Evolutionary conservation across 176 grass and related monocot species (phyloP).

Genomic region (Rhipidocladum racemiflorum): DNA sequence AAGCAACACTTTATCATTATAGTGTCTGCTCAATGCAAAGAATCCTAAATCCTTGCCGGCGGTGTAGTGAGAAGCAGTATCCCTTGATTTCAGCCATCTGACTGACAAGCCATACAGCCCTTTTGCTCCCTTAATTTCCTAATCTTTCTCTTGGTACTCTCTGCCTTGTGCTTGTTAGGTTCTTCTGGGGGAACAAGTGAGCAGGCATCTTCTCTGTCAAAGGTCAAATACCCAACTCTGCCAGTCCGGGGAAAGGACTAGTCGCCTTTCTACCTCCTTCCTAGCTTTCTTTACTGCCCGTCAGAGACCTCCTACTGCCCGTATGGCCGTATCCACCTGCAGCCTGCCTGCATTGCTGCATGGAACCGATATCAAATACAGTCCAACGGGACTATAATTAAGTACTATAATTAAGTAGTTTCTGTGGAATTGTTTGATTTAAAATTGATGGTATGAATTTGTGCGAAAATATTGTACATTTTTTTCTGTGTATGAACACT

Average conservation of each 20-base stretch:
- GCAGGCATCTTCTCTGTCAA: conserved; percentile 8
- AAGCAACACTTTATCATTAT: too few species aligned
- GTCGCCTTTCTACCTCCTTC: conserved; percentile 8
- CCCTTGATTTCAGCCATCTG: background rate
- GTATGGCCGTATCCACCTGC: background rate
- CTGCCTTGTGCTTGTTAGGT: background rate
- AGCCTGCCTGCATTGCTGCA: background rate
- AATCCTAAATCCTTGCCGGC: background rate
- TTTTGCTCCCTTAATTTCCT: background rate
- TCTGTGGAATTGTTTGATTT: too few species aligned
- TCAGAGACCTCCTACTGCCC: background rate
- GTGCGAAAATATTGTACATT: too few species aligned
- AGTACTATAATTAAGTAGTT: too few species aligned
- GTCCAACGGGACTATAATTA: too few species aligned
- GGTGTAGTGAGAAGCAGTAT: background rate
- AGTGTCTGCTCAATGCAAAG: background rate
- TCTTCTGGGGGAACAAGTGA: background rate
- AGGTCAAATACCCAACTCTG: background rate
- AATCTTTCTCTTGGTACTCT: background rate
- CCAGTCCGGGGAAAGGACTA: background rate
- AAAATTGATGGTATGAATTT: too few species aligned
- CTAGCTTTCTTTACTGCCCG: background rate
- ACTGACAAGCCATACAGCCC: background rate
- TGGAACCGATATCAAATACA: too few species aligned
- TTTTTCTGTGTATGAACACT: too few species aligned